Base-by-base conservation (phyloP, 1,139 yeast genomes). In the Kodamaea sp. region DNA sequence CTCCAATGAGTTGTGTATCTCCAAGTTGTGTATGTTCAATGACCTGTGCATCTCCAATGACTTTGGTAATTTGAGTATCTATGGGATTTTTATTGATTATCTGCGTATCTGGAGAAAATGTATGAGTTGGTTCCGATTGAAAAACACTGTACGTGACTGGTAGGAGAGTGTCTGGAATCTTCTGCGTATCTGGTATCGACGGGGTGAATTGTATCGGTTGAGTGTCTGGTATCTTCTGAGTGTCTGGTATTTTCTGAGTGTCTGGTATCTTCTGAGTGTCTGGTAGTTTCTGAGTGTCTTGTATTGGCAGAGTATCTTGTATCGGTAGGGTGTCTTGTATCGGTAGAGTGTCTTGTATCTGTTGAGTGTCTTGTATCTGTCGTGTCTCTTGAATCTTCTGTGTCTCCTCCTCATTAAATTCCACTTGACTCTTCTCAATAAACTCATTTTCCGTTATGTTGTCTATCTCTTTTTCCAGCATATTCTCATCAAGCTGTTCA, bases 221-320 rank as follows among this genome's bases (percentile, higher is more conserved):
- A 2, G 32, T 37, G 4, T 37, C 29, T n/a, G 15, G 34, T 15
- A 32, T 24, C 22, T 31, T 12, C 24, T 31, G 33, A 31, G 33
- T 31, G 25, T 15, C 29, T n/a, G 15, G 34, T 15, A 32, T 24
- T 10, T 31, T 12, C 24, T 31, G 33, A 31, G 33, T 31, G 25
- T 15, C 29, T n/a, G 15, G 34, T 15, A 32, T 24, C 22, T 31
- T 12, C 24, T 31, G 33, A 31, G 33, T 31, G 25, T 15, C 29
- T n/a, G 15, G 34, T 15, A 32, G 12, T 10, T 31, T 12, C 24
- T 31, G 33, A 31, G 33, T 31, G 25, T 15, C 10, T 6, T 28
- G 37, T 25, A 35, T 8, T 9, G 11, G 28, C 24, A 30, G 38
- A 29, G 34, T 35, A 26, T 35, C 29, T 24, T 28, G 29, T 30